Base-by-base conservation (phyloP, 345 rosid genomes). In the Linum usitatissimum region DNA sequence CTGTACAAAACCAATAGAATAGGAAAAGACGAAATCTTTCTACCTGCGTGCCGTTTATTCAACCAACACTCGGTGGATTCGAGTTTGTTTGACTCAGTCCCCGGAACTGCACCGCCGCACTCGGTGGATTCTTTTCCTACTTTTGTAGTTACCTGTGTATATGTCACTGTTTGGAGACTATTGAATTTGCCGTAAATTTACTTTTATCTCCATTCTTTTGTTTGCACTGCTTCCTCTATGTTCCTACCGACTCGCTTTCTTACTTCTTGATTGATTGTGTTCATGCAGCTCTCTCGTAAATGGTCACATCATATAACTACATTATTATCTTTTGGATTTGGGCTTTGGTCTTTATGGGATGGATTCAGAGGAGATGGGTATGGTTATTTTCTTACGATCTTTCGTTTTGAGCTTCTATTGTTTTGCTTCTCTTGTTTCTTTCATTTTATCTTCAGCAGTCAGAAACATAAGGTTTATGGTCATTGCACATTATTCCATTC, bases 291-390 rank as follows among this genome's bases (percentile, higher is more conserved):
- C 23, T 72, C 76, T 14, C 40, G 48, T 55, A 61, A n/a, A 64
- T 68, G 65, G 76, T 15, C 71, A 12, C 76, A 72, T 59, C 59
- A 67, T 21, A 60, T 72, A 18, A 59, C 71, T 3, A 63, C 68
- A 14, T 30, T 67, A 49, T 61, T 72, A 8, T 67, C 59, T 55
- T 68, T 67, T 56, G 61, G 48, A 34, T 72, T 72, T 23, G 76
- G 65, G 8, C 62, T 63, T 18, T 55, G 51, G 28, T 67, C 72
- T 20, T 38, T 68, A 42, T 64, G 68, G 65, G 60, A 64, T 57
- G 68, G 64, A 62, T 58, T 66, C 30, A 63, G 21, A 10, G 71
- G 58, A 68, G 75, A 62, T n/a, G 71, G 63, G 38, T 59, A 71
- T 62, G 20, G 38, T 4, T 17, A n/a, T 14, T 20, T 34, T 8